Evolutionary conservation across 1,139 yeast species (phyloP), one percentile per base, ranked within the genome.

Genomic region (Kodamaea arcana): DNA sequence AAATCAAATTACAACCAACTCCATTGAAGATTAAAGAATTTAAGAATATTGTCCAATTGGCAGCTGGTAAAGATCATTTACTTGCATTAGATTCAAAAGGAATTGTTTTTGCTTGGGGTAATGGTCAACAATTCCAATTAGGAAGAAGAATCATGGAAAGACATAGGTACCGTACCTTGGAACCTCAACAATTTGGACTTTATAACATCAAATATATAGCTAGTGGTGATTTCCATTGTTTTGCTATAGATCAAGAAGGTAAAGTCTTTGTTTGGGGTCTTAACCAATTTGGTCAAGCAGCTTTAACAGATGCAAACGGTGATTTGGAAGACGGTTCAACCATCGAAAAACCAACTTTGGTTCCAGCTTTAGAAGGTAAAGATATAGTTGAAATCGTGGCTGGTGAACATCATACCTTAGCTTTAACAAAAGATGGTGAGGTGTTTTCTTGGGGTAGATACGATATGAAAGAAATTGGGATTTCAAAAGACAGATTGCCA

Each of bases 221-320:
- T 4, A 80, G 92, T 45, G 99, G 99, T 36, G 97, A 92, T 52
- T 92, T 83, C 62, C 97, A 90, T 55, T 84, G 96, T 46, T 90
- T 92, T 69, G 99, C 98, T 5, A 75, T 92, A 44, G 85, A 84
- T 44, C 69, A 71, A 22, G 74, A 79, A 25, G 87, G 83, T 33
- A 71, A 73, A 27, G 86, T 92, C 1, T 75, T 72, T 46, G 75
- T 92, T 3, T 92, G 98, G 98, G 99, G 99, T 4, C 71, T 92
- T 48, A 94, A 92, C 56, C 96, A 92, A 58, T 92, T 79, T 54
- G 97, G 98, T 14, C 98, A 92, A 63, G 87, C 97, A 68, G 97
- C 95, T 35, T 69, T 84, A 31, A 76, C 90, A 1, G 65, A 67
- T 32, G 50, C 59, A 2, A 48, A 62, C 33, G 79, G 78, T 24